Conservation (phyloP, 2,329 filamentous ascomycete species). For the Monosporascus sp. region DNA sequence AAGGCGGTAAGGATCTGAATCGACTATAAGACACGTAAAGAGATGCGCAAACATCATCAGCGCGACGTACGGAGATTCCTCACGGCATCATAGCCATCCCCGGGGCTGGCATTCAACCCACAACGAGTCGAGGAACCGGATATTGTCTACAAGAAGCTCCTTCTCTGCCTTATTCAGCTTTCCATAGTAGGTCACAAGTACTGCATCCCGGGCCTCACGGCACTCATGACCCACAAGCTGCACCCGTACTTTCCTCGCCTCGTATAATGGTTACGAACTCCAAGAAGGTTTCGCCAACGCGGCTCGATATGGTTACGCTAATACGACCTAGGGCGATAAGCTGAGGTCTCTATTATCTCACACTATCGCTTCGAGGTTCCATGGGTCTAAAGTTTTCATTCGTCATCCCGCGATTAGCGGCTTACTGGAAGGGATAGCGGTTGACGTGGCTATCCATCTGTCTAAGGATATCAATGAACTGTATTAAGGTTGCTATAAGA, state of each 20-base stretch:
- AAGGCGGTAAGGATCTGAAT: background rate
- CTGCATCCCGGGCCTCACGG: background rate
- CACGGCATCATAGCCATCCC: background rate
- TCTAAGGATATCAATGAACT: too few relatives aligned
- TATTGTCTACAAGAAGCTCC: background rate
- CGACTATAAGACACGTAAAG: background rate
- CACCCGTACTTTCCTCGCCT: background rate
- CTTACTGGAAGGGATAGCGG: too few relatives aligned
- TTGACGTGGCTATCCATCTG: too few relatives aligned
- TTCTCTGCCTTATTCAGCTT: background rate
- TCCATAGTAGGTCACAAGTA: background rate
- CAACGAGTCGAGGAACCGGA: background rate
- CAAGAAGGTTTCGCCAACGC: background rate
- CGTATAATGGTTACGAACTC: background rate
- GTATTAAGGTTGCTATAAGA: too few relatives aligned
- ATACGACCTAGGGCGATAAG: background rate
- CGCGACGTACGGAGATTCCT: background rate
- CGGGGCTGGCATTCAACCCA: background rate
- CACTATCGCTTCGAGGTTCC: background rate
- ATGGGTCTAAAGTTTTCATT: too few relatives aligned
- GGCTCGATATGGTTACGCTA: background rate
- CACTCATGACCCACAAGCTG: background rate
- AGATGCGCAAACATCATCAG: background rate
- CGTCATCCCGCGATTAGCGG: too few relatives aligned
- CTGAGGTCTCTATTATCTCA: background rate